These are phyloP conservation scores for Bryoerythrophyllum caledonicum DNA, from an alignment of 225 moss, liverwort and hornwort genomes.

Conservation along the genomic window DNA sequence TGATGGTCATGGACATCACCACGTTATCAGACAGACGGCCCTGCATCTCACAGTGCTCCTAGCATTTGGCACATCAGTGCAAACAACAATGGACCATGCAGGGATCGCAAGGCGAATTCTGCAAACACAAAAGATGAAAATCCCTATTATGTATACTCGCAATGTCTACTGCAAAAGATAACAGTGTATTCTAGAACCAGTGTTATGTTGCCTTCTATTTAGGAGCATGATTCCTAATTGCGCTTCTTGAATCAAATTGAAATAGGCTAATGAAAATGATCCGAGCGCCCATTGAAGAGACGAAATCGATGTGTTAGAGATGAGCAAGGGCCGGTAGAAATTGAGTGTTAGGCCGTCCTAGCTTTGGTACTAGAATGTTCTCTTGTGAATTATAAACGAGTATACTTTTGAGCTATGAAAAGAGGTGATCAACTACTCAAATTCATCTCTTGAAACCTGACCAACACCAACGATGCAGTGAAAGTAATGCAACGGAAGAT, in stretches of 20 bases:
- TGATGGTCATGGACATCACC: too few species aligned
- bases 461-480: slow-evolving; percentile 2
- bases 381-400: not conserved
- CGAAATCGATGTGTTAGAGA: too few species aligned
- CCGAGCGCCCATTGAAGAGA: too few species aligned
- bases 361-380: too few species aligned
- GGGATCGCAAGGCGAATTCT: slow-evolving; percentile 66
- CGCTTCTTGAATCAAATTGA: too few species aligned
- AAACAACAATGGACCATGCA: slow-evolving; percentile 70
- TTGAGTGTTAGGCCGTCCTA: too few species aligned
- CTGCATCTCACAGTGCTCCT: slow-evolving; percentile 75
- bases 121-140: slow-evolving; percentile 12
- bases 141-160: not conserved
- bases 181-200: not conserved
- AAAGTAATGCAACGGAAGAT: slow-evolving; percentile 44
- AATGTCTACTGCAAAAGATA: not conserved
- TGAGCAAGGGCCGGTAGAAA: too few species aligned
- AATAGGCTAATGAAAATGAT: too few species aligned
- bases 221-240: too few species aligned
- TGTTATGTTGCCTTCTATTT: too few species aligned
- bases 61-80: slow-evolving; percentile 70
- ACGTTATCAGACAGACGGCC: too few species aligned
- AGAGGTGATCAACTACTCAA: not conserved
- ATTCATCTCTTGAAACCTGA: not conserved
- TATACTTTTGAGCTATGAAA: not conserved